Evolutionary conservation across 2,329 filamentous ascomycete species (phyloP), one percentile per base, ranked within the genome.

Genomic region (Trichoderma sp.): DNA sequence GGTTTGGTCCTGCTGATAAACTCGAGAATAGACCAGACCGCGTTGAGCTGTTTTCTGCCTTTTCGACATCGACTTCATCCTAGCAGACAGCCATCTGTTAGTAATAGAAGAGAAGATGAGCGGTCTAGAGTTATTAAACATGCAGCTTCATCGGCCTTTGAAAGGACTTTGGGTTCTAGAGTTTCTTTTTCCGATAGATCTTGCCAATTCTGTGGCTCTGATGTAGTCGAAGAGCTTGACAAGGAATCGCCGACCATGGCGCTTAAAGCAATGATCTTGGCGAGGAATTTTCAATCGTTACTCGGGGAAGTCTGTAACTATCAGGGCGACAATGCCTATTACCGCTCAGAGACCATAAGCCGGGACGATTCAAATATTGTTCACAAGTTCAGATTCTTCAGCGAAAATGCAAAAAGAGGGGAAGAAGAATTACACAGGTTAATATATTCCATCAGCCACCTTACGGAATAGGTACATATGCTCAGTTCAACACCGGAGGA

Each of bases 1-100:
- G 56, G 5, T 13, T 42, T 25, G 35, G 34, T 25, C 25, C 39
- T 29, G 50, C n/a, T 5, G 22, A 32, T 35, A 56, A 32, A n/a
- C 29, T 45, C 2, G 27, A 56, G n/a, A 64, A 56, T 5, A 64
- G 8, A 15, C 35, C 61, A 25, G 32, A 29, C 7, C 61, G 61
- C 35, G 27, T 32, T 19, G 50, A 22, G 9, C 10, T 34, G 25
- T 8, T 27, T 6, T 64, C 61, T 27, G 50, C 61, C 9, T 34
- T 42, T 45, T 64, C 61, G 61, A 64, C 27, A 22, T 64, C 50
- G 50, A 45, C 50, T 5, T 25, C 61, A 12, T 64, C 52, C 61
- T 64, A 25, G 25, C 7, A 4, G 42, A 27, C 19, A 19, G 6
- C 12, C n/a, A 25, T 13, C 12, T 53, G 35, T 64, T 29, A 64